Conservation (phyloP, 768 basidiomycete species). For the Psilocybe azurescens region DNA sequence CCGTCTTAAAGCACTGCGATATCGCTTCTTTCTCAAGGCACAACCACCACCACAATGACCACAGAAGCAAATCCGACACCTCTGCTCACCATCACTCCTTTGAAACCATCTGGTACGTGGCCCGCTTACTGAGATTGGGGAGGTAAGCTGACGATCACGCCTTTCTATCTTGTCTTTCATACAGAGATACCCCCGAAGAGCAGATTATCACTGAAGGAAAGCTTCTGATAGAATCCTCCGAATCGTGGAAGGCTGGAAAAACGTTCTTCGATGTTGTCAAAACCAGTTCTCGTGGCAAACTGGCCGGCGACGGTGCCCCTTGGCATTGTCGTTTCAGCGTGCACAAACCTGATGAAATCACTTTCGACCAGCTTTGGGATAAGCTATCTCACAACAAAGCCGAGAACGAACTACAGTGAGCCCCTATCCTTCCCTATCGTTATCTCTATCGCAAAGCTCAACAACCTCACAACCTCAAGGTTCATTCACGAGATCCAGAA, state of each 20-base stretch:
- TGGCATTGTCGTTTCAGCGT: conserved; percentile 77
- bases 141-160: background rate
- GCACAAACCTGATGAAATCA: conserved; percentile 67
- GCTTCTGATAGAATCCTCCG: conserved; percentile 59
- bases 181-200: conserved; percentile 70
- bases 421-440: background rate
- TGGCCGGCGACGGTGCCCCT: conserved; percentile 55
- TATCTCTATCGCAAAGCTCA: background rate
- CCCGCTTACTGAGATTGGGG: background rate
- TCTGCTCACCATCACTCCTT: conserved; percentile 31
- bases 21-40: conserved; percentile 17
- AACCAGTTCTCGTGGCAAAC: conserved; percentile 58
- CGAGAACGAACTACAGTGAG: conserved; percentile 71
- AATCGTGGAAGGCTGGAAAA: conserved; percentile 73
- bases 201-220: conserved; percentile 56
- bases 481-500: conserved; percentile 71
- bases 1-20: conserved; percentile 7
- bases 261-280: conserved; percentile 58
- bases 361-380: conserved; percentile 77
- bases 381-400: conserved; percentile 71
- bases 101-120: conserved; percentile 32
- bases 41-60: conserved; percentile 32
- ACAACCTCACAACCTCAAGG: conserved; percentile 39
- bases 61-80: conserved; percentile 22
- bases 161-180: background rate